A percentile compares a stretch with the other conserved stretches of the same genome.
phyloP scores from a whole-genome alignment of 805 yeast genomes.

The Starmera amethionina region DNA sequence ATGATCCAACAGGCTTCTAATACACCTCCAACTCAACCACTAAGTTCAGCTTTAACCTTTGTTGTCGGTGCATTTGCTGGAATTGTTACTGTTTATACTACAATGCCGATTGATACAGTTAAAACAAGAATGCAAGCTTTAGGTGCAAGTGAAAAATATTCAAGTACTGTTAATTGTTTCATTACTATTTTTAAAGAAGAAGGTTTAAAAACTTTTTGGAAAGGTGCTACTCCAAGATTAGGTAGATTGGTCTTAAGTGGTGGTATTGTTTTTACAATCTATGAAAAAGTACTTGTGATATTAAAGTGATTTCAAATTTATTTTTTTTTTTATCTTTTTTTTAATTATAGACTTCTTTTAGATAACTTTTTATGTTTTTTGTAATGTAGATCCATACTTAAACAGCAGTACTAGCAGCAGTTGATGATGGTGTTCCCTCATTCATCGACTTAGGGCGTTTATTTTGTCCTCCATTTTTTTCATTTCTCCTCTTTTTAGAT shows the following conservation, averaged over 20 bases:
- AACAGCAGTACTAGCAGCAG: no score
- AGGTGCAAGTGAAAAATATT: constrained; percentile 61
- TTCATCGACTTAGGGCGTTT: constrained; percentile 25
- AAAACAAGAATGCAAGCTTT: constrained; percentile 96
- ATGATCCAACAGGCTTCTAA: constrained; percentile 61
- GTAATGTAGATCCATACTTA: not conserved
- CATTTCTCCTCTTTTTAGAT: constrained; percentile 40
- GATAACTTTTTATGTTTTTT: not conserved
- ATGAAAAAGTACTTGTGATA: constrained; percentile 70
- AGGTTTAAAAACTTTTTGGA: constrained; percentile 90
- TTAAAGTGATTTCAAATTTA: constrained; percentile 9
- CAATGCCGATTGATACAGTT: constrained; percentile 94
- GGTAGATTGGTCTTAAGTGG: constrained; percentile 91
- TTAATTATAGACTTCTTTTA: no score
- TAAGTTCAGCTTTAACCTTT: constrained; percentile 73
- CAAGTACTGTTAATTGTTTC: constrained; percentile 77
- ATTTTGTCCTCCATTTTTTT: constrained; percentile 24
- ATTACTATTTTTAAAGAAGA: constrained; percentile 71
- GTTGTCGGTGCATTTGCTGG: constrained; percentile 88
- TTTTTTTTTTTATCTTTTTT: not conserved
- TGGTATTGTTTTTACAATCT: constrained; percentile 94
- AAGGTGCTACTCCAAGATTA: constrained; percentile 94
- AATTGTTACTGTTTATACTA: constrained; percentile 77
- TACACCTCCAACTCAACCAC: constrained; percentile 60
- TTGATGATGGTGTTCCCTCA: no score